These are phyloP conservation scores for Aegilops umbellulata DNA, from an alignment of 176 grass and related monocot genomes.

Conservation along the genomic window DNA sequence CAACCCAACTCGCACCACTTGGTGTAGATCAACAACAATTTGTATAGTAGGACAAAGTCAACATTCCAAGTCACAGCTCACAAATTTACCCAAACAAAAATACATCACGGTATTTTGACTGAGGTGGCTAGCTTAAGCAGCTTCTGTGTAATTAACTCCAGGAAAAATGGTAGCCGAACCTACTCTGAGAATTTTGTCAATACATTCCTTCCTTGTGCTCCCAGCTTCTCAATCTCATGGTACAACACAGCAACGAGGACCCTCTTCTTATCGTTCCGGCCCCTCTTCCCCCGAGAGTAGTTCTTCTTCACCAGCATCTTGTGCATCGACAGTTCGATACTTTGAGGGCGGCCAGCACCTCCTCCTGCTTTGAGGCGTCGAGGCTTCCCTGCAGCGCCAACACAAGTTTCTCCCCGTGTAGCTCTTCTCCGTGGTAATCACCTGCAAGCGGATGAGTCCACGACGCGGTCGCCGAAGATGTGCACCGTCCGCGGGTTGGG, in stretches of 20 bases:
- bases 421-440: slow-evolving; percentile 54
- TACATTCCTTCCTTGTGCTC: not conserved
- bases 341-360: too few species aligned
- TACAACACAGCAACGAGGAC: slow-evolving; percentile 14
- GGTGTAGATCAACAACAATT: too few species aligned
- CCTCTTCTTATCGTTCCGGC: slow-evolving; percentile 53
- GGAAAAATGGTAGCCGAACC: not conserved
- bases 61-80: not conserved
- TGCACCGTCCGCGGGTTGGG: slow-evolving; percentile 55
- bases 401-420: too few species aligned
- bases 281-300: too few species aligned
- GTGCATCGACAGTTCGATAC: too few species aligned
- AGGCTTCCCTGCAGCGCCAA: too few species aligned
- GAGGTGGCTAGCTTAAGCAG: too few species aligned
- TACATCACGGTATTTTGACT: not conserved
- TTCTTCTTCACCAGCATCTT: slow-evolving; percentile 79
- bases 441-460: not conserved
- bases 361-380: too few species aligned
- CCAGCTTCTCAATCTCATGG: not conserved
- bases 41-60: too few species aligned
- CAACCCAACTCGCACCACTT: not conserved
- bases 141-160: too few species aligned
- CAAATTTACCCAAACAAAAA: not conserved
- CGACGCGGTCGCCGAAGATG: slow-evolving; percentile 47
- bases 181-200: not conserved